Base-by-base conservation (phyloP, 2,329 filamentous ascomycete genomes). In the Trichoderma simmonsii region DNA sequence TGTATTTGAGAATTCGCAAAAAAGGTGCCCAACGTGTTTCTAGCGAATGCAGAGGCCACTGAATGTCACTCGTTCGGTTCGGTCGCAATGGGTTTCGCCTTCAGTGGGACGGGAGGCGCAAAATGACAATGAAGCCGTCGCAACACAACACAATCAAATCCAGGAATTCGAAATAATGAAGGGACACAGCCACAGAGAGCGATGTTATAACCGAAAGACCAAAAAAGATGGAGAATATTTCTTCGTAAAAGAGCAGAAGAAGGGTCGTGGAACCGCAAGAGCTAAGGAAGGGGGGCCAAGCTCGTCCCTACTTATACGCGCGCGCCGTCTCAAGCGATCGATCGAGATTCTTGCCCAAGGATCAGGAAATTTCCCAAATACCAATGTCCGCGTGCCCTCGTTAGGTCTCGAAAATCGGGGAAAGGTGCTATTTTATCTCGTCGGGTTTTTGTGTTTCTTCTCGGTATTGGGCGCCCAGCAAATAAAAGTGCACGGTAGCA, bases 281-380 rank as follows among this genome's bases (percentile, higher is more conserved):
- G 43, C n/a, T 21, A 51, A 51, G 43, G 3, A 11, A 4, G 43
- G 43, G 36, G 36, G 36, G 43, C 8, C 43, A 21, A 12, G 56
- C 56, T 32, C 56, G 56, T 59, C 56, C 26, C 56, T 59, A 59
- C 56, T 32, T 61, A 61, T 61, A 61, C 32, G 51, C 51, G 51
- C 51, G 63, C 24, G n/a, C n/a, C 43, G 61, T 71, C 61, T 66
- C 43, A 56, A 21, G 61, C 68, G 70, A 72, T 72, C 70, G 65
- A 72, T 72, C 65, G 70, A 69, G 64, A 63, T 72, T 71, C 24
- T 62, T 1, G 60, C 39, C 21, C 48, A 39, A 24, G 68, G 12
- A 57, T 51, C 59, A 26, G 21, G 59, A 21, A 57, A 39, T 24
- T 24, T 14, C 56, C 34, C 34, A 54, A 48, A 64, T 39, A 30